Evolutionary conservation across 352 stramenopile genomes (phyloP).

Genomic region (Phytopythium oedochilum): DNA sequence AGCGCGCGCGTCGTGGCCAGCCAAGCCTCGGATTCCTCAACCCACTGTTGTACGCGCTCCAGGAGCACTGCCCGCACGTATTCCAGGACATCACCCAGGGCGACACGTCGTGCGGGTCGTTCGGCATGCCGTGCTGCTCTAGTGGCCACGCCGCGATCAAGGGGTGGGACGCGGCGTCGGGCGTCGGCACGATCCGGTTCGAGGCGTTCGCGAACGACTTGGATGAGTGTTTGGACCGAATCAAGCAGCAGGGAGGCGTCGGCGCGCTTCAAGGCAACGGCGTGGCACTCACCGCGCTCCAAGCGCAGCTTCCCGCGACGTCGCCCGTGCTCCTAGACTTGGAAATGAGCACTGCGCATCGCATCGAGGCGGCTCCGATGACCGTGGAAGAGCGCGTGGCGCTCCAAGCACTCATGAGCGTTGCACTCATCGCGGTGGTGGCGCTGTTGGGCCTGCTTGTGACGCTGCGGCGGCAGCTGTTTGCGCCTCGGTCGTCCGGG

Average conservation of each 20-base stretch:
- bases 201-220: conserved; percentile 31
- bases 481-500: conserved; percentile 10
- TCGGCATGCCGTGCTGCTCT: conserved; percentile 41
- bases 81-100: conserved; percentile 66
- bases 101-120: conserved; percentile 47
- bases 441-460: conserved; percentile 28
- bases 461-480: conserved; percentile 32
- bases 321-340: not conserved
- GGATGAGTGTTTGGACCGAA: conserved; percentile 31
- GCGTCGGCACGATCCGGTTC: conserved; percentile 55
- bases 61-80: conserved; percentile 54
- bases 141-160: conserved; percentile 34
- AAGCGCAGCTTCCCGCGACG: not conserved
- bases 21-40: conserved; percentile 65
- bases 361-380: not conserved
- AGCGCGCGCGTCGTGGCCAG: conserved; percentile 24
- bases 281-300: not conserved
- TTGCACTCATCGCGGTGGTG: conserved; percentile 27
- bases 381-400: conserved; percentile 16
- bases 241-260: conserved; percentile 1
- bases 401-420: conserved; percentile 21
- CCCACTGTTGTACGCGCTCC: conserved; percentile 61
- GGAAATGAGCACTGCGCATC: not conserved
- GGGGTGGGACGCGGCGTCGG: conserved; percentile 72
- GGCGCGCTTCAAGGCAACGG: not conserved